These are phyloP conservation scores for Pichia rugopelliculosa DNA, from an alignment of 805 yeast genomes.

Conservation along the genomic window DNA sequence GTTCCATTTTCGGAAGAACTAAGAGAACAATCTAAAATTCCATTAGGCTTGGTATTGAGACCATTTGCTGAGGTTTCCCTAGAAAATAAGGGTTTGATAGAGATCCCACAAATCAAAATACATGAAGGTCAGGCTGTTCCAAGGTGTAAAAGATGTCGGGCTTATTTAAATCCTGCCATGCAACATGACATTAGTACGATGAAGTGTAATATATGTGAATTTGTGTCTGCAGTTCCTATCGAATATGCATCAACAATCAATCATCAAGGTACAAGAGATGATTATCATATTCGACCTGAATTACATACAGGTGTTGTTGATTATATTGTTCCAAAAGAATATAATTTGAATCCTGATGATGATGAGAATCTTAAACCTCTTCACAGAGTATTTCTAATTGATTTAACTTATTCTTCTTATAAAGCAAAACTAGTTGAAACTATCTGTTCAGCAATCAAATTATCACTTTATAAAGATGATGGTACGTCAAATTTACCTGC, in stretches of 20 bases:
- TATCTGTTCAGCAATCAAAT: constrained; percentile 28
- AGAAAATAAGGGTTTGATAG: constrained; percentile 35
- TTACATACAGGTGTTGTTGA: constrained; percentile 80
- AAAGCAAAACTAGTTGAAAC: constrained; percentile 36
- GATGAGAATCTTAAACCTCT: constrained; percentile 3
- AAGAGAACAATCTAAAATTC: constrained; percentile 63
- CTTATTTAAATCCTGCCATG: constrained; percentile 83
- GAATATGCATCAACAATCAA: constrained; percentile 63
- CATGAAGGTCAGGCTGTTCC: constrained; percentile 58
- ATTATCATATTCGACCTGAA: constrained; percentile 63
- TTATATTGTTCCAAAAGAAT: constrained; percentile 65
- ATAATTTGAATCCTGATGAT: constrained; percentile 41
- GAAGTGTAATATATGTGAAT: constrained; percentile 82
- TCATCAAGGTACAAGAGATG: constrained; percentile 53
- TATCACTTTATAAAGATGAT: constrained; percentile 44
- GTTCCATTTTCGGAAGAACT: constrained; percentile 70
- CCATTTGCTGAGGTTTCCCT: constrained; percentile 67
- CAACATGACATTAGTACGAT: constrained; percentile 57
- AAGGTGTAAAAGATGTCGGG: constrained; percentile 86
- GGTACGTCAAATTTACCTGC: constrained; percentile 26
- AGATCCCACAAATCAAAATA: constrained; percentile 64
- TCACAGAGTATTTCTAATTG: constrained; percentile 46
- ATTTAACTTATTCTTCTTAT: constrained; percentile 69
- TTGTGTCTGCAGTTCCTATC: constrained; percentile 58
- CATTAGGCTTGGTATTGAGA: constrained; percentile 70